Evolutionary conservation across 345 rosid species (phyloP), one percentile per base, ranked within the genome.

Genomic region (Aurinia saxatilis): DNA sequence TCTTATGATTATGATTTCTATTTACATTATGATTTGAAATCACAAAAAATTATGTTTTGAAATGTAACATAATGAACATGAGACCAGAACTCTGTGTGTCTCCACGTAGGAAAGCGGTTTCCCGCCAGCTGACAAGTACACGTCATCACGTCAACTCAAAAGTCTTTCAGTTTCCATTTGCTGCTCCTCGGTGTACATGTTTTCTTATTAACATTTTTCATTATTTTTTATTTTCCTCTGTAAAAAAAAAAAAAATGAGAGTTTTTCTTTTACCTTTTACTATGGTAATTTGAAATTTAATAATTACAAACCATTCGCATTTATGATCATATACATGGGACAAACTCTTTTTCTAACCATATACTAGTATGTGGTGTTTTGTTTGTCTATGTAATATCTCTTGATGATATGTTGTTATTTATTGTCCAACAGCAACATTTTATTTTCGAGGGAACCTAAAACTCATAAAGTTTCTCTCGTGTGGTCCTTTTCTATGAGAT

Each of bases 61-160:
- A n/a, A n/a, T n/a, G n/a, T n/a, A n/a, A n/a, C n/a, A 21, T 21
- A 27, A 27, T 27, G 41, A 39, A 63, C 3, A 10, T 2, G 64
- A 71, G 65, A 71, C 70, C 10, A 71, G 29, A 15, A 5, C 61
- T 57, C 37, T 65, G 50, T 34, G 44, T 71, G 75, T 71, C 75
- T 65, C 75, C 75, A 64, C 75, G 70, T 65, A 57, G 61, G 75
- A 71, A 71, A 65, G 71, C 75, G 66, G 75, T 65, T 71, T 71
- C 75, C 75, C 50, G 71, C 66, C 71, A 57, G 71, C 75, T 71
- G 71, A 71, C 75, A 71, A 29, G 61, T 57, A 56, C 75, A 70
- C 64, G 68, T 70, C 58, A 70, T 37, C 70, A 71, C 46, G 70
- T 71, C 66, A 35, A 42, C 66, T 71, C 75, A 57, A 57, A 57